Base-by-base conservation (phyloP, 2,329 filamentous ascomycete genomes). In the Ophiostoma novo-ulmi region DNA sequence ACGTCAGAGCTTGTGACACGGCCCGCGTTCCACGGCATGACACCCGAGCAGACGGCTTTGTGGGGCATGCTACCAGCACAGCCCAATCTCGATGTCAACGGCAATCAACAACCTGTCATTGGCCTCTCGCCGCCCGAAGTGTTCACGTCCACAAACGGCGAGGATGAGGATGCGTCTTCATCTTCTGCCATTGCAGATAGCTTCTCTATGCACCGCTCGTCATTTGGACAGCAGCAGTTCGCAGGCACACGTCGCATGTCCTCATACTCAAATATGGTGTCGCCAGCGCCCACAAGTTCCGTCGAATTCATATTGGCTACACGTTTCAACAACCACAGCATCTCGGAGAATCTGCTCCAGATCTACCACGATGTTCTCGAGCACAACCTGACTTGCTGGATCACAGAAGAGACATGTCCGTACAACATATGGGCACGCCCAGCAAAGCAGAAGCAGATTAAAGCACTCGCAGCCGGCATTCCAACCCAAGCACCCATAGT, bases 281-380 rank as follows among this genome's bases (percentile, higher is more conserved):
- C 72, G 20, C 64, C 68, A 14, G 73, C 75, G 1, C 73, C 73
- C 20, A 74, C 70, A 41, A 67, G 13, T 20, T 71, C 70, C 1
- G 41, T 72, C 22, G 72, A 73, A 31, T 72, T 75, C 26, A 44
- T 70, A 5, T 75, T 81, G 72, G 75, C 77, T 8, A 64, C 73
- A 1, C 73, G 72, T 0, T 75, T 75, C 1, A 80, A 81, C 66
- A 77, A 75, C 38, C 71, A 74, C 58, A 78, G 82, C 36, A 80
- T 85, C 70, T 80, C 80, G 0, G 78, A 82, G 58, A 80, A 77
- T 17, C 77, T 85, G 22, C 76, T 85, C 68, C 80, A 79, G 64
- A 82, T 86, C 44, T 86, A 86, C 74, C 84, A 85, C 73, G 83
- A 86, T 72, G 84, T 83, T 39, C 79, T 85, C 73, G 84, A 86